A percentile compares a stretch with the other conserved stretches of the same genome.
Evolutionary conservation across 139 green algal genomes (phyloP).

Genomic region (Nannochloris sp.): DNA sequence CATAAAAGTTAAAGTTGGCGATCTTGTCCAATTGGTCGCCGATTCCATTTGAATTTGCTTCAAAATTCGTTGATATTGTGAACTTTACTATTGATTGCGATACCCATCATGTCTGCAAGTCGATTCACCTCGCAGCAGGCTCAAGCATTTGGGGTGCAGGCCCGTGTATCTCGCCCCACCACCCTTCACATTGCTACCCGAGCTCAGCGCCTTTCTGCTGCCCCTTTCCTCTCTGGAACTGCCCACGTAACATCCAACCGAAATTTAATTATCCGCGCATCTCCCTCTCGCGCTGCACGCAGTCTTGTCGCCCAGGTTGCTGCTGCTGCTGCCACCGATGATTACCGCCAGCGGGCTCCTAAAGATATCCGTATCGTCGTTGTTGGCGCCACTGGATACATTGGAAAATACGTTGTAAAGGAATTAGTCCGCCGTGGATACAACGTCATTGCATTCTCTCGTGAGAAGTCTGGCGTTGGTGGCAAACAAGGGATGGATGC

Average conservation of each 20-base stretch:
- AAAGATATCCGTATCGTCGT: constrained; percentile 84
- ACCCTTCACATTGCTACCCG: too few species aligned
- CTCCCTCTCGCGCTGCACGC: not conserved
- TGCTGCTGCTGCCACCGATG: constrained; percentile 8
- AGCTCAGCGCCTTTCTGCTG: not conserved
- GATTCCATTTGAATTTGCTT: too few species aligned
- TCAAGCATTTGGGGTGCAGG: too few species aligned
- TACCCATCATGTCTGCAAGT: too few species aligned
- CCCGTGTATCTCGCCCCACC: too few species aligned
- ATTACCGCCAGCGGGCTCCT: constrained; percentile 51
- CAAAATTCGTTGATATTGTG: too few species aligned
- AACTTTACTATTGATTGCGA: too few species aligned
- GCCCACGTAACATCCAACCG: not conserved
- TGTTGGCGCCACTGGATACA: constrained; percentile 95
- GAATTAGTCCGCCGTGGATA: constrained; percentile 60
- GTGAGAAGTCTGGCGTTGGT: constrained; percentile 84
- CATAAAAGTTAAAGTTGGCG: too few species aligned
- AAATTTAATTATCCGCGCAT: not conserved
- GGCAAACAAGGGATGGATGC: constrained; percentile 78
- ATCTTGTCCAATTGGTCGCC: too few species aligned
- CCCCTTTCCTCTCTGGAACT: not conserved
- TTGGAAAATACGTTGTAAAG: constrained; percentile 79
- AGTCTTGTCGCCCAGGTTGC: not conserved
- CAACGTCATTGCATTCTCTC: constrained; percentile 77
- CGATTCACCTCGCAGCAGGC: too few species aligned